phyloP scores from a whole-genome alignment of 495 filamentous ascomycete genomes.

The Annulohypoxylon maeteangense region DNA sequence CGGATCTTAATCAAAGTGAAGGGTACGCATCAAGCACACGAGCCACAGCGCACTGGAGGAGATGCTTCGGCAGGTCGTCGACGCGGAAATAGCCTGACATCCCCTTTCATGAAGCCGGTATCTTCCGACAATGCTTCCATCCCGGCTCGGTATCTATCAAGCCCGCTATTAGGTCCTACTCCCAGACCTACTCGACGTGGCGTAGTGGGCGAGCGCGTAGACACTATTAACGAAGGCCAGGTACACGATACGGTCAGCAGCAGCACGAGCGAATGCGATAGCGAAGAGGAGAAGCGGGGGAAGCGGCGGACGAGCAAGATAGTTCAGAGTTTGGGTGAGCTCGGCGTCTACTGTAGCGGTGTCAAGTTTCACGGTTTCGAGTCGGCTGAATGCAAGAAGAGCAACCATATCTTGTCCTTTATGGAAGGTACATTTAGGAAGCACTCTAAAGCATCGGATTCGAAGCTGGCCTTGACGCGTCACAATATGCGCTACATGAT shows the following conservation, averaged over 20 bases:
- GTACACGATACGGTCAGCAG: constrained; percentile 62
- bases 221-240: constrained; percentile 62
- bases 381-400: constrained; percentile 77
- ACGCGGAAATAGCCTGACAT: constrained; percentile 83
- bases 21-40: constrained; percentile 59
- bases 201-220: constrained; percentile 47
- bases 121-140: constrained; percentile 64
- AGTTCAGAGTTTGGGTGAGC: constrained; percentile 78
- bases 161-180: constrained; percentile 60
- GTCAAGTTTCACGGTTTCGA: constrained; percentile 84
- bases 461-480: constrained; percentile 77
- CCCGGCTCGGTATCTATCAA: constrained; percentile 65
- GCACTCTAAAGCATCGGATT: constrained; percentile 74
- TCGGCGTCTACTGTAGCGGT: constrained; percentile 89
- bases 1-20: constrained; percentile 96
- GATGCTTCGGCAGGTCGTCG: constrained; percentile 60
- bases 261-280: constrained; percentile 68
- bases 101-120: constrained; percentile 72
- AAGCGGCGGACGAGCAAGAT: constrained; percentile 86
- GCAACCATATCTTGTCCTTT: constrained; percentile 95
- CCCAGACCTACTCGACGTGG: constrained; percentile 47
- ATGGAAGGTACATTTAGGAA: constrained; percentile 84
- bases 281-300: constrained; percentile 64
- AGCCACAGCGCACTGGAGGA: constrained; percentile 48
- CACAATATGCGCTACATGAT: constrained; percentile 95